Conservation (phyloP, 495 filamentous ascomycete genomes). For the Podospora pseudopauciseta region DNA sequence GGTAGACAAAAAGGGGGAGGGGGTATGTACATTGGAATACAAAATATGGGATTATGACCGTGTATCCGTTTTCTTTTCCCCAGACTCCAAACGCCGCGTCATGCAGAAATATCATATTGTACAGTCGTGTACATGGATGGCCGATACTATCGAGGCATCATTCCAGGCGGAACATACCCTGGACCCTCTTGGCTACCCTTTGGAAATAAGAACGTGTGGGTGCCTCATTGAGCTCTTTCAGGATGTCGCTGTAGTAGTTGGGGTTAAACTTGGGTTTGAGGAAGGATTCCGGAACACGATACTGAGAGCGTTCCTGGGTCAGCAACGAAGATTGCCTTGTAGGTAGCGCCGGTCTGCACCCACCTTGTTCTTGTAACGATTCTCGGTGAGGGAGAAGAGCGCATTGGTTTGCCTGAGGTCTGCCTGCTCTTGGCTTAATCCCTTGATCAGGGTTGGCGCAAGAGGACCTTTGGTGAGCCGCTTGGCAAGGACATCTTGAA, state of each 20-base stretch:
- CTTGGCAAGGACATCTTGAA: slow-evolving; percentile 64
- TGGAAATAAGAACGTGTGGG: slow-evolving; percentile 58
- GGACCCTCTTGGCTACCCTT: slow-evolving; percentile 54
- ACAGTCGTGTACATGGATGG: slow-evolving; percentile 12
- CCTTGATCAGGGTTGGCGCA: slow-evolving; percentile 26
- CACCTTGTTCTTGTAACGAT: slow-evolving; percentile 64
- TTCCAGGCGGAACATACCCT: slow-evolving; percentile 61
- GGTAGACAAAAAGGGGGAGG: slow-evolving; percentile 13
- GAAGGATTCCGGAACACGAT: slow-evolving; percentile 58
- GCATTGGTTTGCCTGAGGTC: slow-evolving; percentile 62
- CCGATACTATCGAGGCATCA: slow-evolving; percentile 2
- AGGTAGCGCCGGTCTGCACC: slow-evolving; percentile 4
- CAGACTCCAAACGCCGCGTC: slow-evolving; percentile 22
- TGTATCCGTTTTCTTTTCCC: neutral
- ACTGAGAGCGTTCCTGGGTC: slow-evolving; percentile 39
- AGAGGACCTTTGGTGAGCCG: slow-evolving; percentile 57
- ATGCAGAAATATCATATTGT: slow-evolving; percentile 18
- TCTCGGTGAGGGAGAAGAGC: slow-evolving; percentile 68
- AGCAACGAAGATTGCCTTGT: neutral
- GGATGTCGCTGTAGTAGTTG: slow-evolving; percentile 67
- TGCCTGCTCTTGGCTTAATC: slow-evolving; percentile 31
- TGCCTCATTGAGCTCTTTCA: slow-evolving; percentile 69
- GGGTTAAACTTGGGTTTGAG: slow-evolving; percentile 71
- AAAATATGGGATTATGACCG: neutral
- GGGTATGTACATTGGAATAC: neutral